Base-by-base conservation (phyloP, 495 filamentous ascomycete genomes). In the Hypoxylon perforatum region DNA sequence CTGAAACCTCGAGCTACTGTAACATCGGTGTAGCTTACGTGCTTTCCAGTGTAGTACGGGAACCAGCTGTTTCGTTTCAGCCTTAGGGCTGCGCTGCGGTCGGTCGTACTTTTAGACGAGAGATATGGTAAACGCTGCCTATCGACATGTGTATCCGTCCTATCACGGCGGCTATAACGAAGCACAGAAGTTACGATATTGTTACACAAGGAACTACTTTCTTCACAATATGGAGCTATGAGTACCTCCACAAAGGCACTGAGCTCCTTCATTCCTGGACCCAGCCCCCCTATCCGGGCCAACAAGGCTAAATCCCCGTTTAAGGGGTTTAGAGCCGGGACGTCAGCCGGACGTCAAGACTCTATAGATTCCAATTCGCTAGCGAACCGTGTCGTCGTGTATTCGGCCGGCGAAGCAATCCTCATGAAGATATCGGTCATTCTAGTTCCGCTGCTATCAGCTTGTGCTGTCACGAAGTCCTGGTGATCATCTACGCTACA, bases 31-130 rank as follows among this genome's bases (percentile, higher is more conserved):
- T 25, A 30, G 36, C 33, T 42, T 35, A 42, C 36, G 15, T 47
- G 15, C 28, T 57, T 39, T n/a, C 21, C 14, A 11, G 23, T 59
- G 46, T 18, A 54, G 53, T 11, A n/a, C 33, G 47, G 46, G 53
- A 48, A 21, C 47, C 5, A 12, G 30, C 12, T 44, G 54, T 54
- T 59, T 59, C 62, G 54, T 54, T 59, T 59, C 62, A 53, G 18
- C 4, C 17, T 21, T 21, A 17, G 30, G 30, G 9, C 12, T n/a
- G 28, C 6, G 35, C 19, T 60, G n/a, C 25, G 6, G 35, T 33
- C 7, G 21, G n/a, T 45, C n/a, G 12, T 63, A 49, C 6, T 33
- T 15, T 54, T 14, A 35, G 28, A 30, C 14, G 19, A 12, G 18
- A 9, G 42, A 28, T 23, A 11, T 2, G 35, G 7, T 28, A 7